phyloP scores from a whole-genome alignment of 202 grass and related monocot species.

The Sporobolus alterniflorus region DNA sequence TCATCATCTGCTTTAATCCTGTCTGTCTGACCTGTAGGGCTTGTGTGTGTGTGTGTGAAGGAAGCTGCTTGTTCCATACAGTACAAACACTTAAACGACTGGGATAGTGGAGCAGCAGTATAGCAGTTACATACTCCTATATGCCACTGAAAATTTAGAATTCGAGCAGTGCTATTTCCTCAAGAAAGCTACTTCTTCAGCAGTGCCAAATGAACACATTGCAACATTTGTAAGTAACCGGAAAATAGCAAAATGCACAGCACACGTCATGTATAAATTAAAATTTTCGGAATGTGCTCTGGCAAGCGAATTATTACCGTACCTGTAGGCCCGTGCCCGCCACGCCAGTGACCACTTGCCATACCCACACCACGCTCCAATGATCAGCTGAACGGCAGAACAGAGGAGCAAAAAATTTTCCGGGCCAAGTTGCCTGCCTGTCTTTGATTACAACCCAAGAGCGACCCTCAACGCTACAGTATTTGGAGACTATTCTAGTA shows the following conservation, averaged over 20 bases:
- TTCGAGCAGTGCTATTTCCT: background rate
- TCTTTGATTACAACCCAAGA: background rate
- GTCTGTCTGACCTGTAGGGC: background rate
- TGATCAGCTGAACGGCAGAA: background rate
- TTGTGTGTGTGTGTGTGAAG: background rate
- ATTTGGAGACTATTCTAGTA: constrained; percentile 7
- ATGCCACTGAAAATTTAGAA: constrained; percentile 1
- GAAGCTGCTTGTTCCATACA: background rate
- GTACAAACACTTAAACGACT: background rate
- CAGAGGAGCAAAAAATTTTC: background rate
- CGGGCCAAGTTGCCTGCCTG: constrained; percentile 17
- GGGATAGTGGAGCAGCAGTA: background rate
- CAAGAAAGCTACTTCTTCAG: background rate
- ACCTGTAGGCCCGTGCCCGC: background rate
- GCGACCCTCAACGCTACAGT: background rate
- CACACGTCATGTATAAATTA: background rate
- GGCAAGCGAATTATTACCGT: background rate
- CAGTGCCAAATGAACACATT: background rate
- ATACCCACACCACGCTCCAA: background rate
- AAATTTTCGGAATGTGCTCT: background rate
- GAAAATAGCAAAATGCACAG: background rate
- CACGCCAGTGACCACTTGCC: background rate
- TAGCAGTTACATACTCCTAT: background rate
- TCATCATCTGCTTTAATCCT: constrained; percentile 7
- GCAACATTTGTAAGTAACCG: background rate